Percentiles rank a stretch among this genome's conserved stretches.
Conservation (phyloP, 2,329 filamentous ascomycete genomes). For the Myriangium duriaei region DNA sequence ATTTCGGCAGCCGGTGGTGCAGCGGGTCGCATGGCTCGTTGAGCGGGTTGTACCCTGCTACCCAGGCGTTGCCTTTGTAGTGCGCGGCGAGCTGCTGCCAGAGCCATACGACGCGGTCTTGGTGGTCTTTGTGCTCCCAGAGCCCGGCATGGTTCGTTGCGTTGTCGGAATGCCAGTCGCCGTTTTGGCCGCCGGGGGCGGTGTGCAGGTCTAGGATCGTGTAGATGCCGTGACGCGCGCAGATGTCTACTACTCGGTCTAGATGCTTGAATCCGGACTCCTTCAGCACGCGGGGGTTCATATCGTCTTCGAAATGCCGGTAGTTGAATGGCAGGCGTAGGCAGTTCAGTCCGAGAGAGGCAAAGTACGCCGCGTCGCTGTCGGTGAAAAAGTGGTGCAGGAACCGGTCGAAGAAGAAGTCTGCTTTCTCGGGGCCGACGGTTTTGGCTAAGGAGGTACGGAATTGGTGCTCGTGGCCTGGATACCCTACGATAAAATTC, state of each 20-base stretch:
- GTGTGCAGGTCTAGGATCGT: constrained; percentile 40
- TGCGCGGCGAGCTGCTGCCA: constrained; percentile 36
- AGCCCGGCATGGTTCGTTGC: constrained; percentile 34
- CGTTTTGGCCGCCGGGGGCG: constrained; percentile 38
- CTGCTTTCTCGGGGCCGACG: constrained; percentile 43
- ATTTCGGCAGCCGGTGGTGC: constrained; percentile 33
- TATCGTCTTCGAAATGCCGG: constrained; percentile 40
- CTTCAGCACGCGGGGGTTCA: constrained; percentile 38
- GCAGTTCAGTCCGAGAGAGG: constrained; percentile 44
- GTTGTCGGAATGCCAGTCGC: constrained; percentile 41
- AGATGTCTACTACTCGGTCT: constrained; percentile 38
- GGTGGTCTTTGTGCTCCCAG: constrained; percentile 40
- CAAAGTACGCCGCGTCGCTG: constrained; percentile 46
- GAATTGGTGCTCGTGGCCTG: constrained; percentile 46
- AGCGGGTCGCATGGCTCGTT: constrained; percentile 40
- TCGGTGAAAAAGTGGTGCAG: constrained; percentile 48
- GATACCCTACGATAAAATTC: constrained; percentile 52
- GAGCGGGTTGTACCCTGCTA: constrained; percentile 42
- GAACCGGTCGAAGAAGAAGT: constrained; percentile 48
- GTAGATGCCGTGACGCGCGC: constrained; percentile 36
- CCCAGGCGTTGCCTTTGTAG: constrained; percentile 34
- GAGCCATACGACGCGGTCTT: constrained; percentile 38
- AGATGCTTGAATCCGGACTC: constrained; percentile 37
- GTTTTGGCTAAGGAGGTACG: constrained; percentile 41
- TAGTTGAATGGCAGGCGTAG: constrained; percentile 51